Base-by-base conservation (phyloP, 1,284 basidiomycete species). In the Apiotrichum siamense region DNA sequence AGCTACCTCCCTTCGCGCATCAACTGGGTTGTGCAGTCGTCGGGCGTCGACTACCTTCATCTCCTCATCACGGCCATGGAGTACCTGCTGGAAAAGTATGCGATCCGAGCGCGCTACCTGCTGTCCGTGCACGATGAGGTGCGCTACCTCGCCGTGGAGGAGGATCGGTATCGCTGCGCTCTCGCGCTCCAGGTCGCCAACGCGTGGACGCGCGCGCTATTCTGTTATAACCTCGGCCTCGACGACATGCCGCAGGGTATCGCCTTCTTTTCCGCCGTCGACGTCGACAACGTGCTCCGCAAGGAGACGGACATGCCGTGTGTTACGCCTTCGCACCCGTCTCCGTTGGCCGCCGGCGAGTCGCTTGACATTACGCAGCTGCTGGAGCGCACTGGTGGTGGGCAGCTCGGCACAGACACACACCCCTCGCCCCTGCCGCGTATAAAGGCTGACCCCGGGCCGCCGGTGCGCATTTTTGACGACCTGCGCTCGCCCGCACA, bases 21-120 rank as follows among this genome's bases (percentile, higher is more conserved):
- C 76, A 99, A 99, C 69, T 98, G 96, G 96, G 96, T 96, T 44
- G 96, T 99, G 7, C 96, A 98, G 70, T 96, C 91, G 7, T 97
- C 91, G 0, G 96, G 94, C 20, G 94, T 98, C 37, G 94, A 98
- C 75, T 98, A 99, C 67, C 83, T 98, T 13, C 94, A 98, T 66
- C 82, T 99, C 42, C 82, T 98, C 52, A 91, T 98, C 65, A 88
- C 93, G 25, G 82, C 91, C 1, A 97, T 98, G 92, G 84, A 94
- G 55, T 81, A 97, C 72, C 81, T 98, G 20, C 83, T 86, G 55
- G 69, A 75, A 46, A 84, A 81, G 47, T 97, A 96, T 76, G 77
- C 81, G 61, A 97, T 98, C 70, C 67, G 86, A 7, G 94, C 93
- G 1, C 82, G 94, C 7, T 98, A 96, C 73, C 86, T 98, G 57